A percentile compares a stretch with the other conserved stretches of the same genome.
These are phyloP conservation scores for Geopyxis carbonaria DNA, from an alignment of 495 filamentous ascomycete genomes.

Conservation along the genomic window DNA sequence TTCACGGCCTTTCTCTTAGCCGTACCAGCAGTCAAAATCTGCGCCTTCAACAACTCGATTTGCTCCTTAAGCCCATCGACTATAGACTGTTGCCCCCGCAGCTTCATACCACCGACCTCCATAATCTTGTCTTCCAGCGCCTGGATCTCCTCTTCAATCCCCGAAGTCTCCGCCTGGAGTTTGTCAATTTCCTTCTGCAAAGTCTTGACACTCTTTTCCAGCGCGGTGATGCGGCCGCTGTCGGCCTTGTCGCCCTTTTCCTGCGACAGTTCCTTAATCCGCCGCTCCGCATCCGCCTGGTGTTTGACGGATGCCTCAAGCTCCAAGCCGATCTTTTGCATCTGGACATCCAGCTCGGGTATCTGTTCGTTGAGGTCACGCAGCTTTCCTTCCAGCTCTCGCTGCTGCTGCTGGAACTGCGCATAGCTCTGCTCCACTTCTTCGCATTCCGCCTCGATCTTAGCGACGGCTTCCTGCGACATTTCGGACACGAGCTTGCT, in stretches of 20 bases:
- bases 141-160: slow-evolving; percentile 82
- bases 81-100: slow-evolving; percentile 76
- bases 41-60: slow-evolving; percentile 60
- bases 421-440: slow-evolving; percentile 62
- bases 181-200: slow-evolving; percentile 64
- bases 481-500: slow-evolving; percentile 76
- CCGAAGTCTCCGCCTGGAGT: slow-evolving; percentile 61
- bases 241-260: slow-evolving; percentile 26
- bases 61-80: slow-evolving; percentile 87
- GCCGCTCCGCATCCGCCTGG: slow-evolving; percentile 62
- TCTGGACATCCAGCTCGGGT: slow-evolving; percentile 69
- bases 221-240: slow-evolving; percentile 25
- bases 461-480: slow-evolving; percentile 68
- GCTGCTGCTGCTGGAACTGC: slow-evolving; percentile 61
- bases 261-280: slow-evolving; percentile 62
- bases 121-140: slow-evolving; percentile 87
- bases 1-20: slow-evolving; percentile 82
- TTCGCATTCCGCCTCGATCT: slow-evolving; percentile 75
- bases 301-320: slow-evolving; percentile 74
- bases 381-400: slow-evolving; percentile 54
- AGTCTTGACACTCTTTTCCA: slow-evolving; percentile 60
- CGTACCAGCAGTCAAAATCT: slow-evolving; percentile 69
- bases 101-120: slow-evolving; percentile 85
- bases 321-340: slow-evolving; percentile 82
- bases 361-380: slow-evolving; percentile 62